Evolutionary conservation across 1,284 basidiomycete species (phyloP), one percentile per base, ranked within the genome.

Genomic region (Irpex sp.): DNA sequence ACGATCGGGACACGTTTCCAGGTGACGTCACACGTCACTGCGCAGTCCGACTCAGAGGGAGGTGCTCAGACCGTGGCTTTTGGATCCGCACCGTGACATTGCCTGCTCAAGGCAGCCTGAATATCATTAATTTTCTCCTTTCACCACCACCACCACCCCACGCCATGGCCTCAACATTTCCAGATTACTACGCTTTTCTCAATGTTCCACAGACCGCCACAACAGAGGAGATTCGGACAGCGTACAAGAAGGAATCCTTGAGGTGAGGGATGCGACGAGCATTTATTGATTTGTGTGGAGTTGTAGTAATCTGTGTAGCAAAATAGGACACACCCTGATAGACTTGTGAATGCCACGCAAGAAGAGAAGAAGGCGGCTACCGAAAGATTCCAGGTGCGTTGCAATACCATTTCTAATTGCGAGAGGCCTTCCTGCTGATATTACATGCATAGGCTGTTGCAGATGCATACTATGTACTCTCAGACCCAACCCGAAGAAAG

Each of bases 401-500:
- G 47, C 31, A 37, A 9, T n/a, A 7, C 7, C 56, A 49, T 19
- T n/a, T 54, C 39, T 26, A 55, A 8, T 33, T 33, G 31, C 31
- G 5, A 33, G 31, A 33, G 31, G 31, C 31, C 31, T 33, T 33
- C 31, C 31, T 33, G 31, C 31, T 33, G 31, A 33, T 33, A 33
- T 33, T 33, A 6, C 31, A 26, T 26, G 26, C 26, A 51, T 11
- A 94, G 91, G 88, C 89, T 11, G 89, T 98, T 64, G 94, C 96
- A 58, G 95, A 98, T 77, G 96, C 96, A 8, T 98, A 98, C 79
- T 98, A 95, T 74, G 93, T 97, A 6, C 85, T 98, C 31, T 96
- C 93, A 0, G 94, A 98, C 76, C 76, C 86, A 1, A 80, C 87
- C 50, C 82, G 95, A 59, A 84, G 92, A 60, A 79, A 74, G 68